Evolutionary conservation across 2,329 filamentous ascomycete species (phyloP).

Genomic region (Aspergillus sp.): DNA sequence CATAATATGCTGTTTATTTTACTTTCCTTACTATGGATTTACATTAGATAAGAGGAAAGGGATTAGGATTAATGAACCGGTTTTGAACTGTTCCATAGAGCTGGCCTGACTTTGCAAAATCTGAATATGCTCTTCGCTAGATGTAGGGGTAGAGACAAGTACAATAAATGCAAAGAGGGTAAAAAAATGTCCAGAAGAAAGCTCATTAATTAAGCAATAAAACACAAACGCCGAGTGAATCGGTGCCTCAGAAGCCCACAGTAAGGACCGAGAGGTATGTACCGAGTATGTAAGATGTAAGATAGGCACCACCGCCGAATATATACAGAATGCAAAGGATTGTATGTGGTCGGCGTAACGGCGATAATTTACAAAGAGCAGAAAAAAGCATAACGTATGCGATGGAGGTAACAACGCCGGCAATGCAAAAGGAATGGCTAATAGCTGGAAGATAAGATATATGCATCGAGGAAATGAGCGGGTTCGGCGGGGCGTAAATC

Average conservation of each 20-base stretch:
- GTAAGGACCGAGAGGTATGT: neutral
- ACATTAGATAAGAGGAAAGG: neutral
- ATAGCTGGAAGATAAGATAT: neutral
- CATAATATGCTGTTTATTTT: neutral
- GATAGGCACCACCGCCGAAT: neutral
- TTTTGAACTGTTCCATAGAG: neutral
- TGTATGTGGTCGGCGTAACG: slow-evolving; percentile 5
- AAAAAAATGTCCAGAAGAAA: neutral
- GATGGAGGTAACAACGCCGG: slow-evolving; percentile 9
- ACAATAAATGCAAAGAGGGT: neutral
- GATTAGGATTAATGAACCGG: neutral
- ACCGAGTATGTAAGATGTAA: neutral
- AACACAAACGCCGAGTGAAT: neutral
- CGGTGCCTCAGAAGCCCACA: neutral
- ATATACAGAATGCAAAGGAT: slow-evolving; percentile 1
- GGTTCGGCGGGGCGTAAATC: neutral
- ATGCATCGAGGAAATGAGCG: neutral
- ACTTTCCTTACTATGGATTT: neutral
- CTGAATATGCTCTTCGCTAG: slow-evolving; percentile 11
- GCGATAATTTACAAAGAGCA: neutral
- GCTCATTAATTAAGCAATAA: too few relatives aligned
- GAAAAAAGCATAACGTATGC: neutral
- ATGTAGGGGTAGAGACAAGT: neutral
- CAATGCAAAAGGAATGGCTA: slow-evolving; percentile 8
- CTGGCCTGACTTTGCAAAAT: neutral